Percentiles rank a stretch among this genome's conserved stretches.
phyloP scores from a whole-genome alignment of 2,329 filamentous ascomycete species.

The Calonectria ilicicola region DNA sequence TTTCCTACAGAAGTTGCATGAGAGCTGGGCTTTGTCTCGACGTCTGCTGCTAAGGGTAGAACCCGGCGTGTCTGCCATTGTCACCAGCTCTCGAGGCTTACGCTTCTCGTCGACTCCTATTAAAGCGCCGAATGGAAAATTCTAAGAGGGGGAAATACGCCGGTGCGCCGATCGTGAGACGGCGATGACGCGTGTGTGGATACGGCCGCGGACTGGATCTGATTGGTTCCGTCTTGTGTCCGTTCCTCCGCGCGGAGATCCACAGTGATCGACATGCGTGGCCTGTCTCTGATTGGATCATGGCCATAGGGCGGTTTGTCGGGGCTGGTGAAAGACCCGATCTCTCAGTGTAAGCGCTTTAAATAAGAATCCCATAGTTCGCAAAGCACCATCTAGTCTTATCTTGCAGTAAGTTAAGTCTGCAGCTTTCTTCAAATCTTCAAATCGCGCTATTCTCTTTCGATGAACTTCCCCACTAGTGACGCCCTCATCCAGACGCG shows the following conservation, averaged over 20 bases:
- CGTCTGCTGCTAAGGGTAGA: not conserved
- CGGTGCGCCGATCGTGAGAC: not conserved
- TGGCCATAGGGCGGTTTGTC: not conserved
- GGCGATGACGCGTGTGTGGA: not conserved
- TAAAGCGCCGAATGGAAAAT: not conserved
- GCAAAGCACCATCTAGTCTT: not conserved
- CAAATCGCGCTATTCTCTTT: not conserved
- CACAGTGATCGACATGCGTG: not conserved
- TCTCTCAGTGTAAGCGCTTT: not conserved
- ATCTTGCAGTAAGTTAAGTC: not conserved
- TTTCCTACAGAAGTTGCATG: conserved; percentile 1
- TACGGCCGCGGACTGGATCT: not conserved
- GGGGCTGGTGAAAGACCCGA: not conserved
- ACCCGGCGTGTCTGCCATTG: not conserved
- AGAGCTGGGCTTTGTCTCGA: not conserved
- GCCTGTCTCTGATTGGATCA: not conserved
- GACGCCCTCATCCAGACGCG: not conserved
- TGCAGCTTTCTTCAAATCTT: not conserved
- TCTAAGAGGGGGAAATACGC: not conserved
- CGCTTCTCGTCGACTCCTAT: not conserved
- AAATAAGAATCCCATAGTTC: not conserved
- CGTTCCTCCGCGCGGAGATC: conserved; percentile 6
- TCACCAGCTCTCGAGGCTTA: not conserved
- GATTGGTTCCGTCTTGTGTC: not conserved
- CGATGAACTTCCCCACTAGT: not conserved